Conservation (phyloP, 2,329 filamentous ascomycete genomes). For the Scleromitrula shiraiana region DNA sequence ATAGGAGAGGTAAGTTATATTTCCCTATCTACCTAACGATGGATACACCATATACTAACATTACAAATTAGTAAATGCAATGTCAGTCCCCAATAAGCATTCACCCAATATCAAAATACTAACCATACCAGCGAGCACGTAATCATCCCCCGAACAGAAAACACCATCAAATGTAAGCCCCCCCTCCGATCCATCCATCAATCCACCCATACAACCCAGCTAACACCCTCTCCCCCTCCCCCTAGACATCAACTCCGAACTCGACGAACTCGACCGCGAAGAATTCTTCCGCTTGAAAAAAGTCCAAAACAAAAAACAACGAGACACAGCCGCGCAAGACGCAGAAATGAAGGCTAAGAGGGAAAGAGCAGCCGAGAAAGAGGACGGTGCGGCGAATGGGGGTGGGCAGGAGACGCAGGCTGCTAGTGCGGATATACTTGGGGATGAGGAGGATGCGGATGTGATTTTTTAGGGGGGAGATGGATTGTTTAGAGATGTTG, state of each 20-base stretch:
- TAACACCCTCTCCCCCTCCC: slow-evolving; percentile 3
- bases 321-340: slow-evolving; percentile 64
- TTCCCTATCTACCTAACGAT: neutral
- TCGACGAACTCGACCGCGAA: slow-evolving; percentile 94
- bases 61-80: slow-evolving; percentile 74
- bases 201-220: slow-evolving; percentile 3
- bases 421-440: slow-evolving; percentile 57
- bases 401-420: slow-evolving; percentile 29
- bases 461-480: slow-evolving; percentile 79
- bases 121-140: slow-evolving; percentile 62
- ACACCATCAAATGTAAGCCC: slow-evolving; percentile 87
- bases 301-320: slow-evolving; percentile 76
- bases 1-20: slow-evolving; percentile 65
- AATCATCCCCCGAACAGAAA: slow-evolving; percentile 95
- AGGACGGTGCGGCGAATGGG: neutral
- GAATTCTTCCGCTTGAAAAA: slow-evolving; percentile 98
- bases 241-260: slow-evolving; percentile 88
- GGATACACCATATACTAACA: slow-evolving; percentile 20
- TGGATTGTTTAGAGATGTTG: no score
- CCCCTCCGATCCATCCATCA: neutral
- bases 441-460: slow-evolving; percentile 70
- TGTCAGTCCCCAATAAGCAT: slow-evolving; percentile 45
- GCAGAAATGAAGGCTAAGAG: slow-evolving; percentile 48
- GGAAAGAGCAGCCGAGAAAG: neutral
- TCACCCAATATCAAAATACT: slow-evolving; percentile 7